These are phyloP conservation scores for Leccinum subspadiceum DNA, from an alignment of 1,284 basidiomycete species.

Conservation along the genomic window DNA sequence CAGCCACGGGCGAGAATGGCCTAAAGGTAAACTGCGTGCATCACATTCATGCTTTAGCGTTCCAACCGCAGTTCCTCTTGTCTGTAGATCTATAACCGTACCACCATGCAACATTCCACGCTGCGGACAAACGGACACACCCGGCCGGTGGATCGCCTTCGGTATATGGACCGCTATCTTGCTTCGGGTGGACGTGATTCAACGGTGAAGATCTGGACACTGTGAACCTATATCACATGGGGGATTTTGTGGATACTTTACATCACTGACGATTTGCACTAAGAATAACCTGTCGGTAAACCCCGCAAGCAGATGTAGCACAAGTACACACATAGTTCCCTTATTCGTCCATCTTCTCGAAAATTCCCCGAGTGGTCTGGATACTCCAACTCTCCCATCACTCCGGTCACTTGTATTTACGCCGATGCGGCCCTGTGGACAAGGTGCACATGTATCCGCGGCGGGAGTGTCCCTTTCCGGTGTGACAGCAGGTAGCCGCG, in stretches of 20 bases:
- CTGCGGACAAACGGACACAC: slow-evolving; percentile 90
- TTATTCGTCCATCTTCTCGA: too few species aligned
- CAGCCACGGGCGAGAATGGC: slow-evolving; percentile 92
- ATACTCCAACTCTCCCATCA: background rate
- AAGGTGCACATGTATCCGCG: background rate
- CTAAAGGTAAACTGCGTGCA: slow-evolving; percentile 63
- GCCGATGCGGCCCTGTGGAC: background rate
- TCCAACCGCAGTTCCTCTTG: background rate
- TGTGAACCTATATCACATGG: slow-evolving; percentile 48
- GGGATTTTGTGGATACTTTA: slow-evolving; percentile 16
- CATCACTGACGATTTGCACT: slow-evolving; percentile 12
- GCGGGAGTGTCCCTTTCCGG: background rate
- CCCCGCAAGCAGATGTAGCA: slow-evolving; percentile 19
- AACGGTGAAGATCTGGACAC: slow-evolving; percentile 91
- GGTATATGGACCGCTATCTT: slow-evolving; percentile 97
- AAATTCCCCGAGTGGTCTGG: background rate
- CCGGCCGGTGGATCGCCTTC: slow-evolving; percentile 83
- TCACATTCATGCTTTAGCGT: background rate
- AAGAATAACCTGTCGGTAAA: slow-evolving; percentile 21
- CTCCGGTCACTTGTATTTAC: background rate
- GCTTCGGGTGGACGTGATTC: slow-evolving; percentile 89
- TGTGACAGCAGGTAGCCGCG: background rate
- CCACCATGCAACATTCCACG: slow-evolving; percentile 84
- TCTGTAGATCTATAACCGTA: slow-evolving; percentile 89
- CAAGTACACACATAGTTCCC: too few species aligned